Percentiles rank a stretch among this genome's conserved stretches.
Conservation (phyloP, 345 rosid species). For the Pistacia atlantica region DNA sequence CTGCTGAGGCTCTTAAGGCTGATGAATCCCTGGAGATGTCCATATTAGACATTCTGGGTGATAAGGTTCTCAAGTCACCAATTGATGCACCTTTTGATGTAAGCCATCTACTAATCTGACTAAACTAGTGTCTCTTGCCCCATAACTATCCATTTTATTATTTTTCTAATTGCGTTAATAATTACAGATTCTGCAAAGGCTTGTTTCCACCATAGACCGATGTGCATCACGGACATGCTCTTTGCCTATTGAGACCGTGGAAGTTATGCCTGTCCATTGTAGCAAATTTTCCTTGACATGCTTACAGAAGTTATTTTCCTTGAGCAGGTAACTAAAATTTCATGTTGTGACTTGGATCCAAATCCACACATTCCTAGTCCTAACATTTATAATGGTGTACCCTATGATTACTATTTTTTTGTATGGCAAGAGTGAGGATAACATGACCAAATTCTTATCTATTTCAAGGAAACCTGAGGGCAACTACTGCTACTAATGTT, state of each 20-base stretch:
- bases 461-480: neutral
- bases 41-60: slow-evolving; percentile 70
- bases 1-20: slow-evolving; percentile 51
- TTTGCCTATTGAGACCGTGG: slow-evolving; percentile 92
- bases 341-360: neutral
- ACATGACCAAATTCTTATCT: neutral
- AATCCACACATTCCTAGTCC: neutral
- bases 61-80: slow-evolving; percentile 69
- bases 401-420: neutral
- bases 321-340: slow-evolving; percentile 63
- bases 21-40: slow-evolving; percentile 92
- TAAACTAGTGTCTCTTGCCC: slow-evolving; percentile 6
- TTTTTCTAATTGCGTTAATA: slow-evolving; percentile 12
- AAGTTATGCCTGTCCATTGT: slow-evolving; percentile 92
- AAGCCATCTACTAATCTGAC: slow-evolving; percentile 33
- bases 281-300: slow-evolving; percentile 90
- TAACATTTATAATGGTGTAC: neutral
- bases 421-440: neutral
- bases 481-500: too few relatives aligned
- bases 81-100: slow-evolving; percentile 86
- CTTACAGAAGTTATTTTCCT: slow-evolving; percentile 74
- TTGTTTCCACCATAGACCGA: slow-evolving; percentile 83
- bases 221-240: slow-evolving; percentile 98
- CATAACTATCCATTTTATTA: neutral
- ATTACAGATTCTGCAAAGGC: slow-evolving; percentile 70